Conservation (phyloP, 202 grass and related monocot genomes). For the Musa balbisiana region DNA sequence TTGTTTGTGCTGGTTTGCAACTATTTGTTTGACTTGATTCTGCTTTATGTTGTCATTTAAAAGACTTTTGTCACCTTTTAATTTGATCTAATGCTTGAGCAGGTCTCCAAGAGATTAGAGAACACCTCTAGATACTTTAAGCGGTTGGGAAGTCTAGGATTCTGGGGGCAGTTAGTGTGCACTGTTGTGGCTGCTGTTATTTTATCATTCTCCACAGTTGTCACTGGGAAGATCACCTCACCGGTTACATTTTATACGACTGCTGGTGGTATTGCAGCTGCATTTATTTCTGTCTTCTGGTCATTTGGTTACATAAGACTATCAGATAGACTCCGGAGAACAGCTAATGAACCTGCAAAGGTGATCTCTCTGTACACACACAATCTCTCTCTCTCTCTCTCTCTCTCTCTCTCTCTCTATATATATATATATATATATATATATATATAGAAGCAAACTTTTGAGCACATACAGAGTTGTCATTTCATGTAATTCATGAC, state of each 20-base stretch:
- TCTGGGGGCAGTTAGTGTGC: slow-evolving; percentile 85
- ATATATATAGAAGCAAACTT: not conserved
- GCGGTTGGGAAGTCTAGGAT: slow-evolving; percentile 70
- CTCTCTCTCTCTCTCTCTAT: no score
- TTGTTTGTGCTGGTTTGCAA: not conserved
- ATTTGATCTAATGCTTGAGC: not conserved
- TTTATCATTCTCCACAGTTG: slow-evolving; percentile 74
- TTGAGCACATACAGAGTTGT: not conserved
- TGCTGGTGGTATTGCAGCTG: slow-evolving; percentile 57
- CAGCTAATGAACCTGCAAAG: slow-evolving; percentile 74
- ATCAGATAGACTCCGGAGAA: slow-evolving; percentile 69
- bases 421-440: no score
- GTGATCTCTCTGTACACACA: slow-evolving; percentile 19
- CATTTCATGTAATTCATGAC: not conserved
- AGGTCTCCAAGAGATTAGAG: slow-evolving; percentile 78
- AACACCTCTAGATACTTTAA: slow-evolving; percentile 87
- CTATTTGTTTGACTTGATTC: not conserved
- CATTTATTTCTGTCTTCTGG: slow-evolving; percentile 92
- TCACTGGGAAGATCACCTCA: slow-evolving; percentile 59
- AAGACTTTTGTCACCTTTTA: not conserved
- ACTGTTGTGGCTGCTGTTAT: slow-evolving; percentile 76
- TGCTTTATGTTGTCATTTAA: not conserved
- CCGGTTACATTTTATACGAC: slow-evolving; percentile 82
- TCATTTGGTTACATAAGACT: slow-evolving; percentile 90
- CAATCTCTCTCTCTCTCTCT: not conserved